phyloP scores from a whole-genome alignment of 2,329 filamentous ascomycete genomes.

The Ascomycota sp. region DNA sequence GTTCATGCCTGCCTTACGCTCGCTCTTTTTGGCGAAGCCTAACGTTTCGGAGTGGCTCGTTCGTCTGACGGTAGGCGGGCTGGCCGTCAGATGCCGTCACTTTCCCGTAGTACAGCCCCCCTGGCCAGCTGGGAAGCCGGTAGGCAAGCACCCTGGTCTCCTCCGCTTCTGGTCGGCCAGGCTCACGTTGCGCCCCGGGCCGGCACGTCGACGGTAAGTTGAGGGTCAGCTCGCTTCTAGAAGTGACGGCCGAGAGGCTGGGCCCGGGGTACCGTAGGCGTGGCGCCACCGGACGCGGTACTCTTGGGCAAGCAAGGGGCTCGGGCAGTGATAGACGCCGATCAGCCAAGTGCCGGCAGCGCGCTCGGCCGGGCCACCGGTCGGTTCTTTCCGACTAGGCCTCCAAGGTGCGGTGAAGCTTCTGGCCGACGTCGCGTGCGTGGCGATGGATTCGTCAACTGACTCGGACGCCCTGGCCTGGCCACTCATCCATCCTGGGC shows the following conservation, averaged over 20 bases:
- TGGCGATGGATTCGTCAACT: background rate
- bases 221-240: background rate
- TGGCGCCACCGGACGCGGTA: too few species aligned
- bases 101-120: background rate
- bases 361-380: too few species aligned
- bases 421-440: background rate
- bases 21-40: background rate
- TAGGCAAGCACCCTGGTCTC: background rate
- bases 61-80: background rate
- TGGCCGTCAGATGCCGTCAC: slow-evolving; percentile 1
- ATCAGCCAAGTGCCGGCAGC: too few species aligned
- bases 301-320: too few species aligned
- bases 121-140: background rate
- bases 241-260: background rate
- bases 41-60: background rate
- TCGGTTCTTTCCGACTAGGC: too few species aligned
- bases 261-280: too few species aligned
- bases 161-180: background rate
- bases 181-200: background rate
- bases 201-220: background rate
- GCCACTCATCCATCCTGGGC: background rate
- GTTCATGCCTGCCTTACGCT: background rate
- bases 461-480: background rate
- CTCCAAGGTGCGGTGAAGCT: background rate
- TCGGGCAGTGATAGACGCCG: too few species aligned